Percentiles rank a stretch among this genome's conserved stretches.
Evolutionary conservation across 2,329 filamentous ascomycete species (phyloP).

Genomic region (Fusarium bactridioides): DNA sequence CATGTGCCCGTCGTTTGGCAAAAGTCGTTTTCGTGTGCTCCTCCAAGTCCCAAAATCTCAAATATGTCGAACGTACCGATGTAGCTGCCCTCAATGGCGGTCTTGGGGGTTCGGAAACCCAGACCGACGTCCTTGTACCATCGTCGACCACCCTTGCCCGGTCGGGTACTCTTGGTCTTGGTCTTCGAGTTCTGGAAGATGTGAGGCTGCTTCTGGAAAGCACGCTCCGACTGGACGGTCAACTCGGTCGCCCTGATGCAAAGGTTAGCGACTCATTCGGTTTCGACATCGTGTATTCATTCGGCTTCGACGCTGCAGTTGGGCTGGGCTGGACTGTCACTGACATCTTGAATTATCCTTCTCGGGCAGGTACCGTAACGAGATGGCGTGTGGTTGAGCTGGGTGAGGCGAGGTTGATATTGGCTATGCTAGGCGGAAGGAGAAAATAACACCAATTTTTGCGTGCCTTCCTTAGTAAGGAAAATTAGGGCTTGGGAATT

Average conservation of each 20-base stretch:
- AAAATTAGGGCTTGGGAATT: constrained; percentile 36
- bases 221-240: constrained; percentile 99
- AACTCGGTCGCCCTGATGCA: constrained; percentile 91
- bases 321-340: constrained; percentile 30
- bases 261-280: constrained; percentile 44
- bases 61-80: constrained; percentile 78
- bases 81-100: constrained; percentile 97
- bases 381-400: constrained; percentile 49
- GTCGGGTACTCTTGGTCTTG: constrained; percentile 83
- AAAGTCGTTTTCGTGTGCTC: constrained; percentile 1
- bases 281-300: constrained; percentile 29
- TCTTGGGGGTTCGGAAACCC: constrained; percentile 98
- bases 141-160: constrained; percentile 92
- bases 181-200: constrained; percentile 99
- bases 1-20: background rate
- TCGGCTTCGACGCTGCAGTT: constrained; percentile 8
- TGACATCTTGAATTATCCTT: constrained; percentile 56
- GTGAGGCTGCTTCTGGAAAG: constrained; percentile 99
- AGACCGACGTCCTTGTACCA: constrained; percentile 99
- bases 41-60: constrained; percentile 7
- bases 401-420: constrained; percentile 46
- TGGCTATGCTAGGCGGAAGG: constrained; percentile 44
- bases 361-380: constrained; percentile 50
- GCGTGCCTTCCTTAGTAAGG: constrained; percentile 4
- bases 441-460: constrained; percentile 39